phyloP scores from a whole-genome alignment of 495 filamentous ascomycete species.

The Pyrenopolyporus hunteri region DNA sequence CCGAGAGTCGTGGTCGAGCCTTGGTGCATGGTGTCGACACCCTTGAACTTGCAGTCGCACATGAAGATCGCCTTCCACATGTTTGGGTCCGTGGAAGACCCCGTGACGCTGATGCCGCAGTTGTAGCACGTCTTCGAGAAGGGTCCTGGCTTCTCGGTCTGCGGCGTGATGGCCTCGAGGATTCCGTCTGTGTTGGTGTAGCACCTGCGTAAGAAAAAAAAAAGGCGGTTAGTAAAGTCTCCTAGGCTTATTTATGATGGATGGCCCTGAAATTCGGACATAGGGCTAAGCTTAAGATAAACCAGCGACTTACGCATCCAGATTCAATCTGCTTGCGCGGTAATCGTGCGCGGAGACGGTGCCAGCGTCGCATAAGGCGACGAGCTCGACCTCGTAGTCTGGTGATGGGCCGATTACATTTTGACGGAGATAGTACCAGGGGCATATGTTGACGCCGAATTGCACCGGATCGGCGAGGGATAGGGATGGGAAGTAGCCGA shows the following conservation, averaged over 20 bases:
- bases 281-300: not conserved
- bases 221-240: not conserved
- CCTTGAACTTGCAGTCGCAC: no score
- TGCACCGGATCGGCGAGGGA: not conserved
- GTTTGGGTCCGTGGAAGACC: no score
- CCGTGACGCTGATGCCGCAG: not conserved
- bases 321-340: slow-evolving; percentile 2
- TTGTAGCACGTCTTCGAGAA: not conserved
- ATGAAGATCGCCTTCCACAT: no score
- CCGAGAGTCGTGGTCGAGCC: no score
- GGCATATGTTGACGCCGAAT: not conserved
- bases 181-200: not conserved
- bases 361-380: not conserved
- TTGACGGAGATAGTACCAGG: not conserved
- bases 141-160: not conserved
- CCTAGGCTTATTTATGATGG: not conserved
- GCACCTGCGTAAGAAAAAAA: not conserved
- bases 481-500: not conserved
- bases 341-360: not conserved
- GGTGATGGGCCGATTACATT: not conserved
- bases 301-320: slow-evolving; percentile 3
- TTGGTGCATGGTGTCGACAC: no score
- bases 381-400: not conserved
- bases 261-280: not conserved
- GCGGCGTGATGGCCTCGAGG: not conserved